A percentile compares a stretch with the other conserved stretches of the same genome.
These are phyloP conservation scores for Paramecium primaurelia DNA, from an alignment of 73 alveolate species.

Conservation along the genomic window DNA sequence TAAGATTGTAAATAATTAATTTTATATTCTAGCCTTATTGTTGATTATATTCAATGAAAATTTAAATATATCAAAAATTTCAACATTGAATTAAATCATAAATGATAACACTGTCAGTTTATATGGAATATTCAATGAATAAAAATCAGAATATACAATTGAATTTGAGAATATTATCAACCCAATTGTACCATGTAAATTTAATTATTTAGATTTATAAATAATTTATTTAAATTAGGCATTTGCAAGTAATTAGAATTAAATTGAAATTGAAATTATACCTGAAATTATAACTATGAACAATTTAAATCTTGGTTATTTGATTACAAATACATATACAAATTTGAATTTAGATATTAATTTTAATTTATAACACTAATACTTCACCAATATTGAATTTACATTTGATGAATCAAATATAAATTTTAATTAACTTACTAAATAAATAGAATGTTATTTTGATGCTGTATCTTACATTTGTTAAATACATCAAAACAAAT, in stretches of 20 bases:
- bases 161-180: background rate
- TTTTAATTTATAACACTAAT: background rate
- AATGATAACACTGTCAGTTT: background rate
- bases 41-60: background rate
- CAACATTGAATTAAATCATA: background rate
- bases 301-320: background rate
- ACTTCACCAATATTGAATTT: background rate
- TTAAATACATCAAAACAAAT: background rate
- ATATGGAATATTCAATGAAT: background rate
- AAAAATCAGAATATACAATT: background rate
- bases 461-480: background rate
- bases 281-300: background rate
- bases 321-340: background rate
- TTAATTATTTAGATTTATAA: background rate
- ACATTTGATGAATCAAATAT: background rate
- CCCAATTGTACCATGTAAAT: background rate
- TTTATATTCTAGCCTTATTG: background rate
- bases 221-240: background rate
- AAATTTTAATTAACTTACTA: background rate
- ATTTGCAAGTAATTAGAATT: background rate
- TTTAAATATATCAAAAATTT: background rate
- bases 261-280: background rate
- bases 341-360: background rate
- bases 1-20: background rate
- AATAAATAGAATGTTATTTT: background rate